Evolutionary conservation across 805 yeast genomes (phyloP).

Genomic region (Cephaloascus albidus): DNA sequence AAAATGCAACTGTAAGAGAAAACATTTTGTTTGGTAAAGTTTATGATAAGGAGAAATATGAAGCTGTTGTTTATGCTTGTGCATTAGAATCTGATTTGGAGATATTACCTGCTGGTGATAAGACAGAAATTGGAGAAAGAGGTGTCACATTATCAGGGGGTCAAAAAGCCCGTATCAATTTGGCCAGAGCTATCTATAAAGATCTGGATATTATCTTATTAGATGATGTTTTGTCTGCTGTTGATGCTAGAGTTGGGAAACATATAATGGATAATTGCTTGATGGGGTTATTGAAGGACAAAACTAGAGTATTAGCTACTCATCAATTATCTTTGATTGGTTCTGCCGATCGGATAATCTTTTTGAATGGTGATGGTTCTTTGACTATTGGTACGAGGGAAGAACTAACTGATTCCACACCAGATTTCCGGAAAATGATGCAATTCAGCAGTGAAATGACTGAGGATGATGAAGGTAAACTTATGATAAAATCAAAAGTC

Average conservation of each 20-base stretch:
- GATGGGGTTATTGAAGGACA: constrained; percentile 15
- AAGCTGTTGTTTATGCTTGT: constrained; percentile 18
- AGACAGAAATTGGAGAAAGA: constrained; percentile 26
- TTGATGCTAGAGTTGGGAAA: constrained; percentile 27
- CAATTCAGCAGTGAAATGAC: neutral
- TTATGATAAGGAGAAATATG: constrained; percentile 13
- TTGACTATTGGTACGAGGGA: constrained; percentile 20
- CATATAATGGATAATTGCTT: constrained; percentile 23
- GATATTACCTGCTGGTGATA: constrained; percentile 22
- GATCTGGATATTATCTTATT: constrained; percentile 16
- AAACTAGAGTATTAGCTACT: constrained; percentile 25
- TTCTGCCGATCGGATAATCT: constrained; percentile 19
- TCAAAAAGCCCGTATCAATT: constrained; percentile 24
- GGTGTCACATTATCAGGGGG: constrained; percentile 29
- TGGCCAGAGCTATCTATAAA: constrained; percentile 25
- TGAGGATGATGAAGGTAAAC: neutral
- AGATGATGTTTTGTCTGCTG: constrained; percentile 27
- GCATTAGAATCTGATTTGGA: constrained; percentile 21
- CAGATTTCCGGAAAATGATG: neutral
- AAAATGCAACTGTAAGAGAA: constrained; percentile 23
- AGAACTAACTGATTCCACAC: constrained; percentile 22
- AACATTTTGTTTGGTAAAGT: constrained; percentile 20
- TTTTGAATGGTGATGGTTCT: constrained; percentile 21
- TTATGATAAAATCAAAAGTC: neutral
- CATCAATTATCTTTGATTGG: constrained; percentile 25